phyloP scores from a whole-genome alignment of 225 moss, liverwort and hornwort species.

The Marchantia polymorpha region DNA sequence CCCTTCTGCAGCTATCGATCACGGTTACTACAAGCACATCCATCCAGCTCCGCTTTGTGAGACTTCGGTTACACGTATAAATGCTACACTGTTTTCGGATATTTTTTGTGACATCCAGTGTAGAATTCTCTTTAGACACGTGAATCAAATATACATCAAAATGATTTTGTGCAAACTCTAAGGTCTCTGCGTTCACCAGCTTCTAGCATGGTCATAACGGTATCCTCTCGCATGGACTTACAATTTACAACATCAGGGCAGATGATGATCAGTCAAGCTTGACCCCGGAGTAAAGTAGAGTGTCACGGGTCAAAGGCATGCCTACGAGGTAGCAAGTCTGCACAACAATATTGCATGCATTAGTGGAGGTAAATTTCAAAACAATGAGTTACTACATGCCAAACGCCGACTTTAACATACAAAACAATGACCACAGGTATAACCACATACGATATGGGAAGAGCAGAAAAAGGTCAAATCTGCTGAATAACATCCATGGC shows the following conservation, averaged over 20 bases:
- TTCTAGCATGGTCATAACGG: not conserved
- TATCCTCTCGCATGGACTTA: not conserved
- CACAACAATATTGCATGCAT: slow-evolving; percentile 26
- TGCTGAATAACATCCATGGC: not conserved
- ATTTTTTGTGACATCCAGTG: not conserved
- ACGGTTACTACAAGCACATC: not conserved
- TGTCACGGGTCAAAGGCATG: slow-evolving; percentile 84
- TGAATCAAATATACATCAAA: slow-evolving; percentile 17
- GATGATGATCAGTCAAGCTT: slow-evolving; percentile 52
- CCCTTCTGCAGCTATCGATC: slow-evolving; percentile 2
- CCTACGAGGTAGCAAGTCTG: slow-evolving; percentile 82
- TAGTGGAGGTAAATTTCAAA: not conserved
- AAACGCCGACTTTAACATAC: not conserved
- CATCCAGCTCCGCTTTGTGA: not conserved
- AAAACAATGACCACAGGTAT: not conserved
- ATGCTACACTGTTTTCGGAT: not conserved
- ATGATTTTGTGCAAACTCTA: slow-evolving; percentile 1
- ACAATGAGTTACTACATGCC: not conserved
- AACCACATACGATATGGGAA: not conserved
- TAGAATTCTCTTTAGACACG: not conserved
- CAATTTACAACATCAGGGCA: slow-evolving; percentile 26
- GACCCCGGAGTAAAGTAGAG: slow-evolving; percentile 74
- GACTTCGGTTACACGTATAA: not conserved
- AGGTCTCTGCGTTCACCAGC: not conserved
- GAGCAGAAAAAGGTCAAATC: not conserved